Evolutionary conservation across 305 asterid genomes (phyloP), one percentile per base, ranked within the genome.

Genomic region (Rubia balearica): DNA sequence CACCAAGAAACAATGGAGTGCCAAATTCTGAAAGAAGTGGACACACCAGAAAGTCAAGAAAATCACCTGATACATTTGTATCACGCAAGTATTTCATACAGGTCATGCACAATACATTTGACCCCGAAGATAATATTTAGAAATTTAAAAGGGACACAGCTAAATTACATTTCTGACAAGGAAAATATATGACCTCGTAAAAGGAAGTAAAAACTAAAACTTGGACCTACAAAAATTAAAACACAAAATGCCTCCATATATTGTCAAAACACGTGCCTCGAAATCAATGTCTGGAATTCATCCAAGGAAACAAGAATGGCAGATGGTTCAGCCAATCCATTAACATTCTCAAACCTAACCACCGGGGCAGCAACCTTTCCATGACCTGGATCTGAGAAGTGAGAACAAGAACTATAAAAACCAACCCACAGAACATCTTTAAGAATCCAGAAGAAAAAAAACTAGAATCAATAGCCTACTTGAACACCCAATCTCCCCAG

Each of bases 401-500:
- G 66, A 71, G 73, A 71, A 64, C 66, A 73, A 75, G 79, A 78
- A 63, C 76, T 61, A 48, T 41, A 38, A 74, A 63, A 27, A 36
- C 22, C 24, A 7, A 16, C 40, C 2, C 13, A 8, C 19, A 46
- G 69, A 27, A 24, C 57, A 22, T 6, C 21, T 12, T 30, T 65
- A 17, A 21, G 13, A 55, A 17, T 30, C 51, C 65, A 69, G n/a
- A 38, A 63, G 5, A 72, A 77, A 60, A 42, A 27, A 71, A 43
- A 73, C 73, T 68, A 65, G 43, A 70, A 78, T 53, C 7, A 16
- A 53, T 71, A 77, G 76, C 92, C 71, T 74, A 91, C 98, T 93
- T 86, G 98, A 89, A 83, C 98, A 93, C 61, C 98, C 98, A 78
- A 93, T 89, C 86, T 88, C 98, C 83, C 96, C 98, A 5, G 97